Base-by-base conservation (phyloP, 1,284 basidiomycete species). In the Microbotryum saponariae region DNA sequence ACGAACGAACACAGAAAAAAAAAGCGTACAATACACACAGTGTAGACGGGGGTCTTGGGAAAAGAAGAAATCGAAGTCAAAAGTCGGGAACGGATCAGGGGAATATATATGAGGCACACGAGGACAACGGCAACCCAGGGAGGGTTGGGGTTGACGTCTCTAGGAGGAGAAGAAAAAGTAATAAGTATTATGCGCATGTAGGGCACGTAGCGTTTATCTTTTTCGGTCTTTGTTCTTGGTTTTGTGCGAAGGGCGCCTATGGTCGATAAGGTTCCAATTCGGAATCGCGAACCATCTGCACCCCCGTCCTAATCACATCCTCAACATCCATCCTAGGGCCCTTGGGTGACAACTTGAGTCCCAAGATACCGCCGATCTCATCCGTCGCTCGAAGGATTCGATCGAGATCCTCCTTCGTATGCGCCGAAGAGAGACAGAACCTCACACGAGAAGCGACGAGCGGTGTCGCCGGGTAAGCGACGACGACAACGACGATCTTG, bases 361-460 rank as follows among this genome's bases (percentile, higher is more conserved):
- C 88, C 60, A 98, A 79, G 37, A 89, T 74, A 71, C 87, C 85
- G 31, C 96, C 94, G 64, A 98, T 80, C 77, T 97, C 93, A 77
- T 97, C 91, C 73, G 88, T 92, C 7, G 94, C 93, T 49, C 82
- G 79, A 51, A 99, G 79, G 42, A 98, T 78, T 31, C 81, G 79
- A 77, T 98, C 94, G 59, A 98, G 85, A 73, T 99, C 96, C 73
- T 92, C 86, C 80, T 98, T 98, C 62, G 94, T 97, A 79, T 98
- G 94, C 58, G 91, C 81, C 6, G 94, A 89, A 60, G 88, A 91
- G 25, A 97, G 81, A 75, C 96, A 98, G 81, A 97, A 97, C 71
- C 94, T 82, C 47, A 94, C 91, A 25, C 96, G 83, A 51, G 85
- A 85, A 3, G 89, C 90, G 66, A 93, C 86, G 54, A 98, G 83